These are phyloP conservation scores for Yamadazyma sp. DNA, from an alignment of 1,139 yeast genomes.

Conservation along the genomic window DNA sequence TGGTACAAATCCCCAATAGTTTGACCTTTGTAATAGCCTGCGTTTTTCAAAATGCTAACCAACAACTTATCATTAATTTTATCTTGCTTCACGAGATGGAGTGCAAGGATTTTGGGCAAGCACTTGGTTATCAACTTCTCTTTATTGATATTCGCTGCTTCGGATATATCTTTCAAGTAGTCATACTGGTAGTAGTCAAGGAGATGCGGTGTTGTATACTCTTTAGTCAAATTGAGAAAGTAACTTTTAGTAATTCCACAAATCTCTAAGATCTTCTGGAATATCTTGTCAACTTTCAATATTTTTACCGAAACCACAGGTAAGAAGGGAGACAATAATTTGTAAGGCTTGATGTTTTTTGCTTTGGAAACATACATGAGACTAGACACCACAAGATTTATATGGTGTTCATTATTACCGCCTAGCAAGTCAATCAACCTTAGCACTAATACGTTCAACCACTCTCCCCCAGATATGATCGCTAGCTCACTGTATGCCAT, in stretches of 20 bases:
- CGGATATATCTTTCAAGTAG: constrained; percentile 55
- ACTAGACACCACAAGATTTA: constrained; percentile 63
- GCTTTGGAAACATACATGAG: constrained; percentile 48
- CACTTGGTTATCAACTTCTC: constrained; percentile 35
- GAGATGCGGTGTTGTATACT: constrained; percentile 75
- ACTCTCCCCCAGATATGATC: constrained; percentile 57
- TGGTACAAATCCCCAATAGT: constrained; percentile 37
- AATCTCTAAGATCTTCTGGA: constrained; percentile 61
- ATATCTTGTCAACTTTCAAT: constrained; percentile 59
- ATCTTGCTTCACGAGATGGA: constrained; percentile 37
- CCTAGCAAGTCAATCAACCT: constrained; percentile 62
- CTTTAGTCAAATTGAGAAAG: constrained; percentile 68
- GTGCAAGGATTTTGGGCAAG: constrained; percentile 41
- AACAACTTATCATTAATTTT: constrained; percentile 51
- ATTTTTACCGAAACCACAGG: constrained; percentile 71
- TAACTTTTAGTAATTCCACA: constrained; percentile 61
- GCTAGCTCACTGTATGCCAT: constrained; percentile 64
- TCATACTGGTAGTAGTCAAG: constrained; percentile 65
- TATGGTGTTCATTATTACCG: constrained; percentile 58
- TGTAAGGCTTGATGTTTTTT: constrained; percentile 58
- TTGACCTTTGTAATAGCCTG: constrained; percentile 43
- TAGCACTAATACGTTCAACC: constrained; percentile 59
- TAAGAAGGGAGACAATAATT: constrained; percentile 74
- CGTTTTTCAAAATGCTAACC: constrained; percentile 53
- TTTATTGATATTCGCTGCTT: constrained; percentile 34